These are phyloP conservation scores for Paecilomyces sp. DNA, from an alignment of 2,329 filamentous ascomycete genomes.

Conservation along the genomic window DNA sequence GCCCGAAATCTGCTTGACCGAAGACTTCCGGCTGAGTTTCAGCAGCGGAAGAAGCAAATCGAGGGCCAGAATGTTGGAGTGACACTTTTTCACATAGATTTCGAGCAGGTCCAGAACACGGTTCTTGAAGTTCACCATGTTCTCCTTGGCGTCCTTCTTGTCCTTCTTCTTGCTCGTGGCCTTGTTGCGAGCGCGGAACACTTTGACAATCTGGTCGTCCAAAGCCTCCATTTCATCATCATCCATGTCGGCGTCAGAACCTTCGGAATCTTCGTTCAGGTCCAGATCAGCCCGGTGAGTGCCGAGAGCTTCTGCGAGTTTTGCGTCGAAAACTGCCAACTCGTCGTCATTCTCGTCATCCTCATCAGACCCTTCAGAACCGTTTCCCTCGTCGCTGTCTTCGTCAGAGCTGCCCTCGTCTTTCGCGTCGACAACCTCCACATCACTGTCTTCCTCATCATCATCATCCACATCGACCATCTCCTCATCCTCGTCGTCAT, in stretches of 20 bases:
- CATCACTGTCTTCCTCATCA: slow-evolving; percentile 35
- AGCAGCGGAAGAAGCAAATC: slow-evolving; percentile 68
- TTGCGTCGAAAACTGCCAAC: slow-evolving; percentile 60
- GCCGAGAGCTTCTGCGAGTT: slow-evolving; percentile 70
- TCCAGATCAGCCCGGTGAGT: slow-evolving; percentile 57
- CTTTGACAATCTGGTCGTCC: slow-evolving; percentile 73
- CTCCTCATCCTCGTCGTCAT: slow-evolving; percentile 52
- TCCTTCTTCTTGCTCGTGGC: slow-evolving; percentile 68
- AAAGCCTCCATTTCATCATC: slow-evolving; percentile 93
- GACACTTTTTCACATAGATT: slow-evolving; percentile 76
- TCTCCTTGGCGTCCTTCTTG: slow-evolving; percentile 79
- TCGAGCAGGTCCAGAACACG: slow-evolving; percentile 81
- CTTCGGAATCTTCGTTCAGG: slow-evolving; percentile 49
- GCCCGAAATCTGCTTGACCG: slow-evolving; percentile 65
- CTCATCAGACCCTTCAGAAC: slow-evolving; percentile 34
- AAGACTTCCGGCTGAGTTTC: slow-evolving; percentile 68
- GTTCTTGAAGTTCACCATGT: slow-evolving; percentile 90
- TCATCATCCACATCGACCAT: slow-evolving; percentile 39
- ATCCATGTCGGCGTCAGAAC: slow-evolving; percentile 71
- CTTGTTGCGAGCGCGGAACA: slow-evolving; percentile 73
- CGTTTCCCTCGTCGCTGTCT: slow-evolving; percentile 17
- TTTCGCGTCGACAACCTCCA: slow-evolving; percentile 35
- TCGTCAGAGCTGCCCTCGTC: slow-evolving; percentile 14
- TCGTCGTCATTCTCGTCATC: slow-evolving; percentile 45
- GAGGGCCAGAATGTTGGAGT: slow-evolving; percentile 59